Percentiles rank a stretch among this genome's conserved stretches.
phyloP scores from a whole-genome alignment of 1,139 yeast species.

The Candida mesenterica region DNA sequence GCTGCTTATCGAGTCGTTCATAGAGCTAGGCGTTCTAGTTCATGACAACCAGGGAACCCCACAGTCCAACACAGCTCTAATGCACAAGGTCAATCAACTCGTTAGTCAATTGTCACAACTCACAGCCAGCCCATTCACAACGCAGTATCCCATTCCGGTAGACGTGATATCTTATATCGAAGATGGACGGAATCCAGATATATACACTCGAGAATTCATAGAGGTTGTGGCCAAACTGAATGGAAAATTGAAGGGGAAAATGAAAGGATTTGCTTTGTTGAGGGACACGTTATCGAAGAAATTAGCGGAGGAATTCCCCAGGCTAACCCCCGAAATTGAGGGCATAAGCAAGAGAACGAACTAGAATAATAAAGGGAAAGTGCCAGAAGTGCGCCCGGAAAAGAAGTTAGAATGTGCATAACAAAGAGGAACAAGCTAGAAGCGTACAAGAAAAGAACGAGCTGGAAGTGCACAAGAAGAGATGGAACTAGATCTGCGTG shows the following conservation, averaged over 20 bases:
- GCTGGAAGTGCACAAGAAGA: too few species aligned
- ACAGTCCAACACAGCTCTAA: conserved; percentile 45
- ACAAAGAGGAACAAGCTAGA: too few species aligned
- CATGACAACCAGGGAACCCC: conserved; percentile 90
- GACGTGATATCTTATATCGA: conserved; percentile 85
- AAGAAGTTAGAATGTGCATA: too few species aligned
- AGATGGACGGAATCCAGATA: conserved; percentile 95
- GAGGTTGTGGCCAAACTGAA: conserved; percentile 88
- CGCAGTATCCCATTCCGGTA: conserved; percentile 57
- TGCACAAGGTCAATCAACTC: conserved; percentile 42
- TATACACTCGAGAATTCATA: conserved; percentile 92
- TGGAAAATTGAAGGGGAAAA: conserved; percentile 83
- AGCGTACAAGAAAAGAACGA: too few species aligned
- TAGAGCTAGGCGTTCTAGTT: conserved; percentile 85
- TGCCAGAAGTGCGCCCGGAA: background rate
- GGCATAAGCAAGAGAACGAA: conserved; percentile 45
- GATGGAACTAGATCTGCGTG: too few species aligned
- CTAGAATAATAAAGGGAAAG: background rate
- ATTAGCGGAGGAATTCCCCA: conserved; percentile 75
- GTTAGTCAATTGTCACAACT: conserved; percentile 38
- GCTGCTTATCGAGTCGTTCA: conserved; percentile 75
- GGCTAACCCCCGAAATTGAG: conserved; percentile 53
- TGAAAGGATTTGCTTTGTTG: conserved; percentile 56
- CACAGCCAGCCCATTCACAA: conserved; percentile 32
- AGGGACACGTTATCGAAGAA: conserved; percentile 68